phyloP scores from a whole-genome alignment of 192 early-diverging fungal species.

The Podila epicladia region DNA sequence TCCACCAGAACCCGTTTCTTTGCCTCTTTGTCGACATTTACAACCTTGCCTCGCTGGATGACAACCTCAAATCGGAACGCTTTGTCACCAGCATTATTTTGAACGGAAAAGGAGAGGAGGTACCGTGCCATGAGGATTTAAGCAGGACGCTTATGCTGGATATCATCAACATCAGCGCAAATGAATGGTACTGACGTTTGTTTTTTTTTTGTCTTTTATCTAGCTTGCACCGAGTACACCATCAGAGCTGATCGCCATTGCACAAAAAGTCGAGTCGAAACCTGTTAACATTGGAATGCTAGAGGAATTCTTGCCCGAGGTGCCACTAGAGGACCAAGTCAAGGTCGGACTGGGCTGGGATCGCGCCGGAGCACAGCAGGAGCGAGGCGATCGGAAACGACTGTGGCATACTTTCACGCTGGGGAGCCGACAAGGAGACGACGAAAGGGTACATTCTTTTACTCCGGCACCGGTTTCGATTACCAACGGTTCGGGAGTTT shows the following conservation, averaged over 20 bases:
- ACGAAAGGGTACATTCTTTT: neutral
- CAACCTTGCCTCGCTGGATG: slow-evolving; percentile 38
- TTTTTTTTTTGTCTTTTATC: neutral
- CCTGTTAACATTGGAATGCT: slow-evolving; percentile 38
- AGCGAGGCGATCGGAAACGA: slow-evolving; percentile 13
- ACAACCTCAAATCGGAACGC: slow-evolving; percentile 35
- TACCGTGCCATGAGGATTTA: neutral
- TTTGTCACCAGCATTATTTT: slow-evolving; percentile 50
- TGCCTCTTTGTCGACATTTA: slow-evolving; percentile 51
- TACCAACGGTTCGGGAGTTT: neutral
- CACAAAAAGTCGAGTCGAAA: slow-evolving; percentile 34
- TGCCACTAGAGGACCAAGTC: slow-evolving; percentile 49
- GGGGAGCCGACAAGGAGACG: slow-evolving; percentile 27
- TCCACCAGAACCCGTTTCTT: slow-evolving; percentile 48
- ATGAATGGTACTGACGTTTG: neutral
- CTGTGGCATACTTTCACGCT: slow-evolving; percentile 25
- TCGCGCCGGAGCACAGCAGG: slow-evolving; percentile 13
- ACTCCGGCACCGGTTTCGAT: neutral
- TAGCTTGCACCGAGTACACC: slow-evolving; percentile 47
- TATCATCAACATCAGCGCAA: neutral
- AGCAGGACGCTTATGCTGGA: neutral
- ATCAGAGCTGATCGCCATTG: slow-evolving; percentile 37
- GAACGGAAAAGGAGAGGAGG: slow-evolving; percentile 52
- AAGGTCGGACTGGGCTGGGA: slow-evolving; percentile 44
- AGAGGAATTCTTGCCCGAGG: slow-evolving; percentile 46